These are phyloP conservation scores for Russula brevipes DNA, from an alignment of 768 basidiomycete genomes.

Conservation along the genomic window DNA sequence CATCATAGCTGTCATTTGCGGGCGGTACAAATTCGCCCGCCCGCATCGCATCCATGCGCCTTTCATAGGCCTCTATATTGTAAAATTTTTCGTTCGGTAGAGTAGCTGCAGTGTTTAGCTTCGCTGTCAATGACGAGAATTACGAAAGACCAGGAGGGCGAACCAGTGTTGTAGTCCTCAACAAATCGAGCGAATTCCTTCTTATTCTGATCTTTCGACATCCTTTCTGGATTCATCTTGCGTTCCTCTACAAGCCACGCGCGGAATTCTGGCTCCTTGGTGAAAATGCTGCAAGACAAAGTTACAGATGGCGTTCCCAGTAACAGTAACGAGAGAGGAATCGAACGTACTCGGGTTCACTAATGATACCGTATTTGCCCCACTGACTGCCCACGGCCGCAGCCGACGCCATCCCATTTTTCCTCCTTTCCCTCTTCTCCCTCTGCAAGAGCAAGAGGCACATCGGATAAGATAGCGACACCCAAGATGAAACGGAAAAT, in stretches of 20 bases:
- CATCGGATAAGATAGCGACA: background rate
- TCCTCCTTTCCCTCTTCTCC: conserved; percentile 63
- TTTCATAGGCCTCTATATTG: conserved; percentile 80
- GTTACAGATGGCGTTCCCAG: conserved; percentile 1
- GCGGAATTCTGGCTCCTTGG: conserved; percentile 80
- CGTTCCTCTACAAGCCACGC: conserved; percentile 93
- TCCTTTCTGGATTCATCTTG: conserved; percentile 83
- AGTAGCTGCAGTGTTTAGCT: conserved; percentile 52
- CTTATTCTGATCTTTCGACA: conserved; percentile 78
- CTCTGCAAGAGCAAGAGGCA: conserved; percentile 34
- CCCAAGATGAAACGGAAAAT: conserved; percentile 24
- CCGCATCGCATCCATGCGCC: conserved; percentile 77
- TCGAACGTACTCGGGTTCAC: conserved; percentile 68
- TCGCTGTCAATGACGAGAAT: conserved; percentile 1
- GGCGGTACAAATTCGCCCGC: conserved; percentile 80
- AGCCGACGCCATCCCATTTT: conserved; percentile 52
- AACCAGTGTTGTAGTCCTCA: conserved; percentile 81
- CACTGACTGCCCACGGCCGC: conserved; percentile 57
- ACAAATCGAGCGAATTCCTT: conserved; percentile 81
- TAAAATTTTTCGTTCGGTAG: conserved; percentile 95
- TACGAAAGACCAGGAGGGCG: conserved; percentile 18
- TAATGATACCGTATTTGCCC: conserved; percentile 88
- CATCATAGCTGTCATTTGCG: conserved; percentile 68
- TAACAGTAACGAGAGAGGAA: background rate
- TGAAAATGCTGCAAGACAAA: conserved; percentile 58